These are phyloP conservation scores for Beauveria varroae DNA, from an alignment of 2,329 filamentous ascomycete genomes.

Conservation along the genomic window DNA sequence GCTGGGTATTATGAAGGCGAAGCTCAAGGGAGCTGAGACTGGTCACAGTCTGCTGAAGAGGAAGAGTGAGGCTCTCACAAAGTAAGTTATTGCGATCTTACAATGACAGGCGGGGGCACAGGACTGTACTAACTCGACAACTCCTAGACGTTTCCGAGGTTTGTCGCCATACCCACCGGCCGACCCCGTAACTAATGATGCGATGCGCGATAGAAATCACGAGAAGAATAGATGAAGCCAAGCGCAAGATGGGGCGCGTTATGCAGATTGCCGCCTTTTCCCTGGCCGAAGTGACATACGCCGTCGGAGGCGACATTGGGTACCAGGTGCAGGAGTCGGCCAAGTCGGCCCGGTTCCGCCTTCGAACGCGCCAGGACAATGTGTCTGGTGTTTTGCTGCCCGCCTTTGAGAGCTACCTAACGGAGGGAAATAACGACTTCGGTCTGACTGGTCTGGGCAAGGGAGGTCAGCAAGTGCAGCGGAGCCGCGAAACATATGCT, in stretches of 20 bases:
- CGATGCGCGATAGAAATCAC: slow-evolving; percentile 66
- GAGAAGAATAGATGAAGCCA: slow-evolving; percentile 93
- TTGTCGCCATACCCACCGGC: slow-evolving; percentile 11
- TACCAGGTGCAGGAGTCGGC: slow-evolving; percentile 98
- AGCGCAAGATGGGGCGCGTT: slow-evolving; percentile 97
- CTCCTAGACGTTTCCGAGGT: slow-evolving; percentile 80
- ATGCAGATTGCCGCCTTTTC: slow-evolving; percentile 99
- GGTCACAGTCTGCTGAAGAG: slow-evolving; percentile 93
- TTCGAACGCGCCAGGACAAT: slow-evolving; percentile 95
- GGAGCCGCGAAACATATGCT: slow-evolving; percentile 91
- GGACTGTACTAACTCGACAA: not conserved
- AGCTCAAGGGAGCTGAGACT: slow-evolving; percentile 87
- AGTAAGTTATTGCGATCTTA: slow-evolving; percentile 47
- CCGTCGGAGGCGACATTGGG: slow-evolving; percentile 87
- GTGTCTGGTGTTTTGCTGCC: slow-evolving; percentile 94
- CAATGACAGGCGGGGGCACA: not conserved
- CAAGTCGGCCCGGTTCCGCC: slow-evolving; percentile 83
- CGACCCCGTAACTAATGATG: slow-evolving; percentile 8
- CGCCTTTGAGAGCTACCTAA: slow-evolving; percentile 83
- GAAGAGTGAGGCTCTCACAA: slow-evolving; percentile 96
- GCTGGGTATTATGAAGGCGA: slow-evolving; percentile 93
- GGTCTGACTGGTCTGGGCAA: slow-evolving; percentile 92
- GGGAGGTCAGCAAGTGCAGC: slow-evolving; percentile 93
- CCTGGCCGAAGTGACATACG: slow-evolving; percentile 93
- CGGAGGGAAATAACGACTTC: slow-evolving; percentile 91